Conservation (phyloP, 805 yeast genomes). For the Torulaspora quercuum region DNA sequence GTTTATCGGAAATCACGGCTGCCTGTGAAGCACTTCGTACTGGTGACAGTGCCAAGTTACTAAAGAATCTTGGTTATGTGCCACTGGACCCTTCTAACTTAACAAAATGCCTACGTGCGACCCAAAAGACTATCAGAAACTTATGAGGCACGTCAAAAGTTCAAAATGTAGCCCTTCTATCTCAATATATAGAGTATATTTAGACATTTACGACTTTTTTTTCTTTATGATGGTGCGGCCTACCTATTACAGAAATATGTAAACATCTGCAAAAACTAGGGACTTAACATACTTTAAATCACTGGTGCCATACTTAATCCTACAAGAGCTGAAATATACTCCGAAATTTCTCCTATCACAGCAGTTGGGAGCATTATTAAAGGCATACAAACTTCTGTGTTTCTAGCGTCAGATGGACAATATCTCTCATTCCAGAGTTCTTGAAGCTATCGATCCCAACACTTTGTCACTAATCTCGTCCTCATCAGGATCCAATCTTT, state of each 20-base stretch:
- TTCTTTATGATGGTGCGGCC: neutral
- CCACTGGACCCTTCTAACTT: conserved; percentile 13
- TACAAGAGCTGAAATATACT: too few relatives aligned
- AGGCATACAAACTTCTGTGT: neutral
- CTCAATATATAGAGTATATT: too few relatives aligned
- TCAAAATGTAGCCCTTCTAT: too few relatives aligned
- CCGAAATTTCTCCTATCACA: too few relatives aligned
- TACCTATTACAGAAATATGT: conserved; percentile 4
- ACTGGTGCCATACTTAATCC: too few relatives aligned
- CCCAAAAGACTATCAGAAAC: conserved; percentile 24
- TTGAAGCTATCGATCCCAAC: conserved; percentile 30
- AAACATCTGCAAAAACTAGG: conserved; percentile 7
- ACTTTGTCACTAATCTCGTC: conserved; percentile 27
- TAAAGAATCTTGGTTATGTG: conserved; percentile 14
- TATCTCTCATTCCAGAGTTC: conserved; percentile 18
- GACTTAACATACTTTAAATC: neutral
- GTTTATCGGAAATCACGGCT: conserved; percentile 7
- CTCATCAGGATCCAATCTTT: conserved; percentile 19
- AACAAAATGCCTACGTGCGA: conserved; percentile 11
- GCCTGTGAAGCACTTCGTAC: conserved; percentile 11
- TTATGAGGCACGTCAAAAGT: too few relatives aligned
- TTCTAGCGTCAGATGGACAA: conserved; percentile 12
- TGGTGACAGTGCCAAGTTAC: conserved; percentile 7
- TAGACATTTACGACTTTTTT: neutral
- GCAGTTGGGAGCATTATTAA: too few relatives aligned